These are phyloP conservation scores for Aspergillus terreus DNA, from an alignment of 2,329 filamentous ascomycete genomes.

Conservation along the genomic window DNA sequence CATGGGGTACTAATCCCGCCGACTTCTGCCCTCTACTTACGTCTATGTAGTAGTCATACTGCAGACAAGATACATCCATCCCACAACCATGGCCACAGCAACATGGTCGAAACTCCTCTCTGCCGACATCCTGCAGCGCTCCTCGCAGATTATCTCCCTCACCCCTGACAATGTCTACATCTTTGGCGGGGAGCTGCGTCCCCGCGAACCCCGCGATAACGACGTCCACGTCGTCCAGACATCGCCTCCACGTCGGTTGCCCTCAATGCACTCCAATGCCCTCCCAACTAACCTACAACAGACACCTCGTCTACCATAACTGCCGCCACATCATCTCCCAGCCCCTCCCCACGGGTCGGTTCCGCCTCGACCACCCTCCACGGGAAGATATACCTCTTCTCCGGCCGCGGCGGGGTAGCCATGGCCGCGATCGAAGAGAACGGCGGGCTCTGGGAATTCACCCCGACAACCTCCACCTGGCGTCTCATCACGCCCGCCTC, in stretches of 20 bases:
- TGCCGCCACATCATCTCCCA: slow-evolving; percentile 26
- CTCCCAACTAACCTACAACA: not conserved
- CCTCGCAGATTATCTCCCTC: not conserved
- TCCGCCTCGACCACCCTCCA: slow-evolving; percentile 67
- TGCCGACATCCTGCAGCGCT: not conserved
- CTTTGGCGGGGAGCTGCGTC: slow-evolving; percentile 71
- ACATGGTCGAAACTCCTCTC: not conserved
- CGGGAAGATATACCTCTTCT: slow-evolving; percentile 73
- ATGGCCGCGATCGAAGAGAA: slow-evolving; percentile 70
- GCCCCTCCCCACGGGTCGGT: slow-evolving; percentile 66
- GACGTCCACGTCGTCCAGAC: slow-evolving; percentile 60
- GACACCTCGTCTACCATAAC: not conserved
- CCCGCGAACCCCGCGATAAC: slow-evolving; percentile 62
- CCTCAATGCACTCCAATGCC: not conserved
- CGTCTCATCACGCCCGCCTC: slow-evolving; percentile 56
- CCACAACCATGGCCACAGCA: not conserved
- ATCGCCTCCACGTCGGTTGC: not conserved
- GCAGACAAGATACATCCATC: not conserved
- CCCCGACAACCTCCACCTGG: slow-evolving; percentile 64
- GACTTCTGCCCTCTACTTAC: not conserved
- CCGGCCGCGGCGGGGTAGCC: slow-evolving; percentile 67
- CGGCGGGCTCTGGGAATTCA: slow-evolving; percentile 73
- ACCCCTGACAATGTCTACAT: slow-evolving; percentile 53
- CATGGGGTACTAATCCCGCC: not conserved
- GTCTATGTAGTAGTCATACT: not conserved